These are phyloP conservation scores for Brassica incana DNA, from an alignment of 345 rosid genomes.

Conservation along the genomic window DNA sequence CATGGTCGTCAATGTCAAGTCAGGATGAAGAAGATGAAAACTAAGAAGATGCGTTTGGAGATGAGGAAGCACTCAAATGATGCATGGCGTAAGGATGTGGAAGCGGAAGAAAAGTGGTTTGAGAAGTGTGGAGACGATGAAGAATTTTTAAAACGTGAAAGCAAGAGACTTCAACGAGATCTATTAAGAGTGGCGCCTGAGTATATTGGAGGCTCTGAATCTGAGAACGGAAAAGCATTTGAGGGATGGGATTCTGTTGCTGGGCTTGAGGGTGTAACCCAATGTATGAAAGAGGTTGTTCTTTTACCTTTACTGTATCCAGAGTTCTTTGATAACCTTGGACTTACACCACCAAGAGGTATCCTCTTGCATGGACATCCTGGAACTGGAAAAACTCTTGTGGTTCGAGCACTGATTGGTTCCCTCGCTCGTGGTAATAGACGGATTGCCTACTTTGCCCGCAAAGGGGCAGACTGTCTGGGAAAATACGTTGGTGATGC, in stretches of 20 bases:
- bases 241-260: slow-evolving; percentile 99
- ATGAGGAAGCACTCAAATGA: slow-evolving; percentile 78
- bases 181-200: slow-evolving; percentile 91
- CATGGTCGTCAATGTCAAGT: slow-evolving; percentile 55
- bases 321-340: slow-evolving; percentile 84
- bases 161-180: slow-evolving; percentile 93
- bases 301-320: slow-evolving; percentile 92
- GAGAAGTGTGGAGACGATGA: slow-evolving; percentile 99
- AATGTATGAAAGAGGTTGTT: slow-evolving; percentile 96
- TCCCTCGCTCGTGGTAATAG: slow-evolving; percentile 89
- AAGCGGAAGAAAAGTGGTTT: slow-evolving; percentile 98
- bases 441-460: slow-evolving; percentile 94
- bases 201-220: slow-evolving; percentile 78
- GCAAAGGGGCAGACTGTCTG: slow-evolving; percentile 98
- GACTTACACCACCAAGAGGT: slow-evolving; percentile 96
- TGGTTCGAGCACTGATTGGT: slow-evolving; percentile 93
- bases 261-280: slow-evolving; percentile 89
- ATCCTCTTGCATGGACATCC: slow-evolving; percentile 98
- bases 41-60: slow-evolving; percentile 78
- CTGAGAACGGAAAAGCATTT: slow-evolving; percentile 55
- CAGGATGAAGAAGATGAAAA: slow-evolving; percentile 73
- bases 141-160: slow-evolving; percentile 95
- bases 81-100: slow-evolving; percentile 87
- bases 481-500: slow-evolving; percentile 99
- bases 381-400: slow-evolving; percentile 98